Percentiles rank a stretch among this genome's conserved stretches.
Evolutionary conservation across 31 red algal genomes (phyloP).

Genomic region (Porphyra umbilicalis): DNA sequence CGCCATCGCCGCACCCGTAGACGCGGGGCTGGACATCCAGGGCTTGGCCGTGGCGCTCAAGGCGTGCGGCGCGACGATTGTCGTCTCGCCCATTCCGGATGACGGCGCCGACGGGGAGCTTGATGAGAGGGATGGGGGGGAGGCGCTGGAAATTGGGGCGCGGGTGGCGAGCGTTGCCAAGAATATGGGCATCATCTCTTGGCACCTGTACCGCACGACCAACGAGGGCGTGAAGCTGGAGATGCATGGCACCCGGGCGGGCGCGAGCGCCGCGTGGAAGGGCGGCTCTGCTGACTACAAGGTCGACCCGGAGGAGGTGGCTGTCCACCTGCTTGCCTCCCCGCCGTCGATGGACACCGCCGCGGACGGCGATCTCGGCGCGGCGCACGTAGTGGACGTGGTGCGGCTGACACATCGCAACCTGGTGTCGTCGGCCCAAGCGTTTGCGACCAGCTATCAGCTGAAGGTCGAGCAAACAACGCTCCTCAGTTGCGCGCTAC

Average conservation of each 20-base stretch:
- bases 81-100: not conserved
- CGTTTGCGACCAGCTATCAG: not conserved
- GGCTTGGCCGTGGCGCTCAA: not conserved
- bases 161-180: conserved; percentile 1
- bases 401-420: conserved; percentile 1
- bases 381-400: not conserved
- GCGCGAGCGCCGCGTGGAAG: conserved; percentile 1
- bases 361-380: not conserved
- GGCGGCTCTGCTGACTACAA: conserved; percentile 2
- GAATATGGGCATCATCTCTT: not conserved
- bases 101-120: not conserved
- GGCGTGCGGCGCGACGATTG: not conserved
- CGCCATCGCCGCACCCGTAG: not conserved
- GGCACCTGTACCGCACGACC: not conserved
- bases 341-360: not conserved
- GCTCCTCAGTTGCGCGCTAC: not conserved
- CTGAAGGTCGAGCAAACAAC: not conserved
- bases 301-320: conserved; percentile 6
- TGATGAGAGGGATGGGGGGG: not conserved
- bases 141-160: conserved; percentile 5
- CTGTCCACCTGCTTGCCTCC: not conserved
- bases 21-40: not conserved
- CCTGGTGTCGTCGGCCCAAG: not conserved
- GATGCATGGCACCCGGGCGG: not conserved
- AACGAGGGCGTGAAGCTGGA: conserved; percentile 4